Evolutionary conservation across 768 basidiomycete genomes (phyloP), one percentile per base, ranked within the genome.

Genomic region (Podaxis rugospora): DNA sequence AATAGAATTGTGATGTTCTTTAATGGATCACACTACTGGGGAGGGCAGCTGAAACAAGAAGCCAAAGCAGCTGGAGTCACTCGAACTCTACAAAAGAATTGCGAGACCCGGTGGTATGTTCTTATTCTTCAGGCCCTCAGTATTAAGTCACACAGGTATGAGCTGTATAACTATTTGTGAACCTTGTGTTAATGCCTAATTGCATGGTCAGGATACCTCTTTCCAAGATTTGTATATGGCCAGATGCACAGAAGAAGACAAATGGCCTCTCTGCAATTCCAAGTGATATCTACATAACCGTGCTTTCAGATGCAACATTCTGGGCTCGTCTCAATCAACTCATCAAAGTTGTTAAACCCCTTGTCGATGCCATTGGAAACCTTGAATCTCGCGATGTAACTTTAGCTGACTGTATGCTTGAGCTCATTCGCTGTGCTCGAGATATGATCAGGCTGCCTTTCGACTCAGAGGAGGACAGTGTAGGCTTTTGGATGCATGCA

Each of bases 301-400:
- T 75, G 9, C 58, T 72, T 11, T 64, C 69, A 40, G 39, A 40
- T 5, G 21, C 32, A 14, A 57, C 66, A 1, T 64, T 64, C 35
- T 74, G 72, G 72, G 42, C 60, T 11, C 36, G 60, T 13, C 62
- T 69, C 1, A 53, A 65, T 5, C 74, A 77, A 62, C 63, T 75
- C 1, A 63, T 74, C 32, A 62, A 63, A 3, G 64, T 67, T 10
- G 51, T 61, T 11, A 74, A 74, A 55, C 73, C 69, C 9, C 40
- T 75, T 53, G 73, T 77, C n/a, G 70, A 77, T 62, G 63, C 65
- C 1, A 75, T 75, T 54, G 70, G 74, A 10, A 68, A 74, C 37
- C 55, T 71, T 16, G 70, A 76, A 58, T 65, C 68, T 6, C 66
- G 0, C 2, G 0, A 25, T 25, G 25, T 25, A 2, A 25, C 25